phyloP scores from a whole-genome alignment of 805 yeast species.

The Phaffomyces thermotolerans region DNA sequence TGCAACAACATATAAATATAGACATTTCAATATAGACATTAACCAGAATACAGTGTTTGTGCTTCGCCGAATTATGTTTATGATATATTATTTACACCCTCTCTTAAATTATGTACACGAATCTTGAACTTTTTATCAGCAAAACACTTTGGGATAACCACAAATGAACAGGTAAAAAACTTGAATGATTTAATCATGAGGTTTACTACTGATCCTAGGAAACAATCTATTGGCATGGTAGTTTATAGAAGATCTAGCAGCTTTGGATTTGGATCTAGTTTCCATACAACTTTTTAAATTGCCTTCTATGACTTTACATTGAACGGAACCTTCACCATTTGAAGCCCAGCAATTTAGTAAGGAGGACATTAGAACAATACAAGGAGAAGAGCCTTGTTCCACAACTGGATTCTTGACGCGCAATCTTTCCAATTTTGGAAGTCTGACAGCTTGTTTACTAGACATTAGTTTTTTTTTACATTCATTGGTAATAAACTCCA shows the following conservation, averaged over 20 bases:
- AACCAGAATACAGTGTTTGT: neutral
- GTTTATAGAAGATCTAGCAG: slow-evolving; percentile 37
- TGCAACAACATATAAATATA: neutral
- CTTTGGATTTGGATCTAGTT: slow-evolving; percentile 23
- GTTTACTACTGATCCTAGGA: slow-evolving; percentile 42
- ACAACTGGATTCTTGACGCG: slow-evolving; percentile 60
- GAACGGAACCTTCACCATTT: slow-evolving; percentile 72
- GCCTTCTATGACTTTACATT: slow-evolving; percentile 56
- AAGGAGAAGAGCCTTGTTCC: slow-evolving; percentile 56
- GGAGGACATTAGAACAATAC: slow-evolving; percentile 76
- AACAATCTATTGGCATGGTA: slow-evolving; percentile 47
- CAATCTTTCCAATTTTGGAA: slow-evolving; percentile 71
- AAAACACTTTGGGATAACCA: neutral
- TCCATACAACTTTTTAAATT: slow-evolving; percentile 74
- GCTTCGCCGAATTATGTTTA: too few species aligned
- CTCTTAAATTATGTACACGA: neutral
- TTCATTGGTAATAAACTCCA: neutral
- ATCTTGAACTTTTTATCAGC: neutral
- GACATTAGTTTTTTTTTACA: slow-evolving; percentile 21
- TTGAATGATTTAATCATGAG: slow-evolving; percentile 28
- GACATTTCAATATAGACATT: slow-evolving; percentile 1
- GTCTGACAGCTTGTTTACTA: slow-evolving; percentile 33
- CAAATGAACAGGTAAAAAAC: neutral
- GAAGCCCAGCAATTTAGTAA: slow-evolving; percentile 95
- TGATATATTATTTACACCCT: too few species aligned